A percentile compares a stretch with the other conserved stretches of the same genome.
phyloP scores from a whole-genome alignment of 1,284 basidiomycete genomes.

The Trametes pubescens region DNA sequence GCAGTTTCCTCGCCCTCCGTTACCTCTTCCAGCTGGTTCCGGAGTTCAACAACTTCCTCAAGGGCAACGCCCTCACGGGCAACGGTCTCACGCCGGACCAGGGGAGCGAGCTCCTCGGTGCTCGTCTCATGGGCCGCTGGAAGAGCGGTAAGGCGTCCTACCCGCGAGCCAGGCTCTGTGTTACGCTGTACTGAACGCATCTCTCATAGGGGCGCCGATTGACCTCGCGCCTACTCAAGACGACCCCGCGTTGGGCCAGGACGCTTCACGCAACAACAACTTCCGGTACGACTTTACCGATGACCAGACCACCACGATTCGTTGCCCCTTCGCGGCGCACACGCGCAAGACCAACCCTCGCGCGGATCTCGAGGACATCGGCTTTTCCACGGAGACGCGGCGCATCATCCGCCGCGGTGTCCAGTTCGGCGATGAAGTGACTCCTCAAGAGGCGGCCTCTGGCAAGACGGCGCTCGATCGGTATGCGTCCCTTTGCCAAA shows the following conservation, averaged over 20 bases:
- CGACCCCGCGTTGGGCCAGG: conserved; percentile 43
- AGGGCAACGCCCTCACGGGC: conserved; percentile 49
- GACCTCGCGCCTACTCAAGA: conserved; percentile 46
- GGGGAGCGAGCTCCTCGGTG: conserved; percentile 59
- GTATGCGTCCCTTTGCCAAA: conserved; percentile 1
- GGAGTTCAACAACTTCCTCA: conserved; percentile 60
- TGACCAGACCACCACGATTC: conserved; percentile 43
- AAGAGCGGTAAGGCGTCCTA: conserved; percentile 55
- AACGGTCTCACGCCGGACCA: conserved; percentile 48
- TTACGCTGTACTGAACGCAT: neutral
- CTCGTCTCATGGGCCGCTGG: conserved; percentile 64
- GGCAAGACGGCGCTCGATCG: conserved; percentile 52
- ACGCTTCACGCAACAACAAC: conserved; percentile 47
- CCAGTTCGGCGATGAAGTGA: conserved; percentile 52
- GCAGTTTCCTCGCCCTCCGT: conserved; percentile 64
- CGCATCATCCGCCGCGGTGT: conserved; percentile 48
- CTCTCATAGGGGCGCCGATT: conserved; percentile 44
- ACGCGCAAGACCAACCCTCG: conserved; percentile 65
- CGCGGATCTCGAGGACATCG: conserved; percentile 29
- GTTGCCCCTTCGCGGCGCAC: conserved; percentile 65
- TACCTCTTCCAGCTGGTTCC: conserved; percentile 62
- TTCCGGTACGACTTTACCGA: conserved; percentile 43
- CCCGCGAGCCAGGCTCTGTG: neutral
- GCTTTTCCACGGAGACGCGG: neutral
- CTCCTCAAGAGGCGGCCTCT: conserved; percentile 43